These are phyloP conservation scores for Rhizophora apiculata DNA, from an alignment of 345 rosid species.

Conservation along the genomic window DNA sequence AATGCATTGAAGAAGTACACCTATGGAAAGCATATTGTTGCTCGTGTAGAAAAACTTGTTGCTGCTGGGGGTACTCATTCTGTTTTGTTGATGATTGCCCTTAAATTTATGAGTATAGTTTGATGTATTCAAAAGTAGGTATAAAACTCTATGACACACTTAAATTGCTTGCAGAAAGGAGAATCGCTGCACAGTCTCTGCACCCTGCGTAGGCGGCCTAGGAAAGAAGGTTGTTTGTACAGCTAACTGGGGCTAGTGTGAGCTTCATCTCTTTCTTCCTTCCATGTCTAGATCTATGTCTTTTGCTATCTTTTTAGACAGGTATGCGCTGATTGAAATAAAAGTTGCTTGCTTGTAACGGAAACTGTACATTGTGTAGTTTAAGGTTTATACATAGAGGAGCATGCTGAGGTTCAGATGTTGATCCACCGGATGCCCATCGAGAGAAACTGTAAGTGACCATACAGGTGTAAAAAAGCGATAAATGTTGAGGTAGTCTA, in stretches of 20 bases:
- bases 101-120: not conserved
- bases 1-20: conserved; percentile 83
- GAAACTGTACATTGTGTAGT: conserved; percentile 71
- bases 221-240: conserved; percentile 47
- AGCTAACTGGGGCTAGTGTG: conserved; percentile 57
- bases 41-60: conserved; percentile 83
- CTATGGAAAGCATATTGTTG: conserved; percentile 82
- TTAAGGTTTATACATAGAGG: conserved; percentile 51
- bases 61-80: conserved; percentile 66
- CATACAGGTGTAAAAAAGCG: conserved; percentile 43
- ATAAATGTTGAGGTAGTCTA: conserved; percentile 40
- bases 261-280: conserved; percentile 36
- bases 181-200: conserved; percentile 52
- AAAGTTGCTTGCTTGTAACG: conserved; percentile 49
- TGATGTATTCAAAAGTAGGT: not conserved
- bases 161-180: conserved; percentile 55
- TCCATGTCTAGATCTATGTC: conserved; percentile 23
- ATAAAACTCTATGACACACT: not conserved
- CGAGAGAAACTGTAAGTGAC: conserved; percentile 33
- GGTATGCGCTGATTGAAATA: conserved; percentile 46
- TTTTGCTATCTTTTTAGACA: conserved; percentile 28
- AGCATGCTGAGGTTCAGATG: conserved; percentile 42
- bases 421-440: conserved; percentile 28
- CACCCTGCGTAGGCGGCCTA: conserved; percentile 39
- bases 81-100: not conserved